Conservation (phyloP, 345 rosid genomes). For the Populus nigra region DNA sequence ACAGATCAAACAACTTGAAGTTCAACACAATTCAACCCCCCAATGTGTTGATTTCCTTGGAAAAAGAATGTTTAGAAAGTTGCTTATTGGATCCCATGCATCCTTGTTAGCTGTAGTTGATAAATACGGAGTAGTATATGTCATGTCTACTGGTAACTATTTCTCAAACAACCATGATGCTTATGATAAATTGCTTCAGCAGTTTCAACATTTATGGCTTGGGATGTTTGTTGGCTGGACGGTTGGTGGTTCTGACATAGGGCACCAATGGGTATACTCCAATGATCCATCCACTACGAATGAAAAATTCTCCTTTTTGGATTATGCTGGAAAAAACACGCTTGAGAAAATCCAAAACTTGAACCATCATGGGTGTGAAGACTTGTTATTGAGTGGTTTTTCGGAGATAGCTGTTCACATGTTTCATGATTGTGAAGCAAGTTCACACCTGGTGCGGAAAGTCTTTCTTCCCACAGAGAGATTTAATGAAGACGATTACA, state of each 20-base stretch:
- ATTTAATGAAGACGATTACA: constrained; percentile 52
- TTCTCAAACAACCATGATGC: constrained; percentile 41
- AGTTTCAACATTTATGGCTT: constrained; percentile 52
- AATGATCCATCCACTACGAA: constrained; percentile 25
- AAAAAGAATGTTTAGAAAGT: constrained; percentile 66
- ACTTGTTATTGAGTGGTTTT: constrained; percentile 48
- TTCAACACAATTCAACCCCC: constrained; percentile 27
- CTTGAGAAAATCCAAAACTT: constrained; percentile 26
- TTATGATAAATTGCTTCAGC: constrained; percentile 43
- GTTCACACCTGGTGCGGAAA: constrained; percentile 41
- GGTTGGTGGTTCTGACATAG: constrained; percentile 65
- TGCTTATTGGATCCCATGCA: constrained; percentile 63
- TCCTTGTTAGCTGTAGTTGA: constrained; percentile 80
- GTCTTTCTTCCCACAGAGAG: constrained; percentile 62
- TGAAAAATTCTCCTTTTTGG: constrained; percentile 14
- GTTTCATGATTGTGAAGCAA: constrained; percentile 34
- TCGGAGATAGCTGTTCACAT: constrained; percentile 34
- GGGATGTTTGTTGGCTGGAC: constrained; percentile 70
- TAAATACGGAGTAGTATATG: constrained; percentile 64
- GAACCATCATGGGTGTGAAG: constrained; percentile 31
- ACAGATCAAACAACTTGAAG: constrained; percentile 29
- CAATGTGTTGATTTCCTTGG: constrained; percentile 21
- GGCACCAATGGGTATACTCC: constrained; percentile 42
- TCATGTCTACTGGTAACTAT: constrained; percentile 46
- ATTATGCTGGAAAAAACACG: constrained; percentile 22